Base-by-base conservation (phyloP, 768 basidiomycete genomes). In the Boletus bicolor region DNA sequence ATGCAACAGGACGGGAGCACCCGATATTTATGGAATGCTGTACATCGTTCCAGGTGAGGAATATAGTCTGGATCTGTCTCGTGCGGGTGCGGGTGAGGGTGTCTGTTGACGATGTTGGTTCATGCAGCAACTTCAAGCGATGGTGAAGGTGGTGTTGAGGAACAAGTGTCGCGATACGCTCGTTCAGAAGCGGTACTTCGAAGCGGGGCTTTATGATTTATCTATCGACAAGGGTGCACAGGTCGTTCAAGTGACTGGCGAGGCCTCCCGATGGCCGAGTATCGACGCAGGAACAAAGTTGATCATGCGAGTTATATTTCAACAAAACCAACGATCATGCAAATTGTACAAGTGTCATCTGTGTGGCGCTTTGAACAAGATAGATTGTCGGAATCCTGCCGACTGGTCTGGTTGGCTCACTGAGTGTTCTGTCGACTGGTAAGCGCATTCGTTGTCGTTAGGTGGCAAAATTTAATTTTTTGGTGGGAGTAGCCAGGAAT, bases 1-100 rank as follows among this genome's bases (percentile, higher is more conserved):
- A 68, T 28, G 66, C 61, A 1, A 68, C 68, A 7, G 68, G 66
- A 44, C 57, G 68, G 19, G 52, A 60, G 24, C 67, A 68, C 41
- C 64, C 60, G 26, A 66, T 68, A 57, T 41, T 49, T 21, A 54
- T 70, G 61, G 58, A 70, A 19, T 59, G 58, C 43, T 68, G 67
- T 39, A 38, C 61, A 3, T 68, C 63, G 36, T 68, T 68, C 6
- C 60, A 70, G 61, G 67, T 66, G 39, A 35, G 57, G 11, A 1
- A 26, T 41, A 28, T 17, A 1, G 17, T 26, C 11, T 32, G 7
- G 10, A 10, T n/a, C 15, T 14, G n/a, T n/a, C 1, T 26, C 7
- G 17, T 39, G 39, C 7, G 14, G 4, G 2, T 5, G 12, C 8
- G 12, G 10, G 1, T 24, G 21, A 1, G 21, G 21, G 21, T 24